Base-by-base conservation (phyloP, 1,284 basidiomycete species). In the Bondarzewia mesenterica region DNA sequence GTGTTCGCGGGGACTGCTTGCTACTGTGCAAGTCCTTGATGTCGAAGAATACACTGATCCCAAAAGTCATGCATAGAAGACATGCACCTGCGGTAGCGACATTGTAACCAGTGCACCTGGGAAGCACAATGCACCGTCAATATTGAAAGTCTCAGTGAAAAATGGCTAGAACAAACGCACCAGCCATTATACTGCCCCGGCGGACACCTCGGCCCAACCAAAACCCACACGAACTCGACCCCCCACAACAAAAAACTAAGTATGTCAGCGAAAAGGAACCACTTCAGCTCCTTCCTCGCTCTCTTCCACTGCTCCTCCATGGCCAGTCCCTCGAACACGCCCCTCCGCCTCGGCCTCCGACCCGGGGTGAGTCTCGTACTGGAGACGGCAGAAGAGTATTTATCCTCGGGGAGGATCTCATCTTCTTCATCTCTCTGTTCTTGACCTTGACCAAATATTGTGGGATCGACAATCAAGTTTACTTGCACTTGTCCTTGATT, bases 91-190 rank as follows among this genome's bases (percentile, higher is more conserved):
- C 82, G 1, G 75, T 72, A 5, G 80, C 82, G 12, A 78, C 65
- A 57, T 84, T 85, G 60, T 82, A 86, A 5, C 77, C 79, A 55
- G 78, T 78, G 60, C 82, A 85, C 81, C 81, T 83, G 49, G n/a
- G 51, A 45, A 23, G 16, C 4, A 32, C 20, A 37, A 29, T 20
- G 18, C 39, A 48, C 38, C 50, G 14, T 48, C 12, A 26, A 51
- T 29, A 27, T 40, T 15, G n/a, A 25, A 42, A 38, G 32, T 47
- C 15, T 46, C 14, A 18, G 45, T 15, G 29, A 42, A 23, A 38
- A 43, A 41, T 25, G 40, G 35, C 23, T 41, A 52, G 50, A 15
- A 38, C 40, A n/a, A 7, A 71, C 76, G 57, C 54, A 83, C 82
- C 82, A 85, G 57, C 82, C 81, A 43, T 76, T 67, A 56, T 74